Evolutionary conservation across 257 asterid genomes (phyloP).

Genomic region (Ajuga chamaepitys): DNA sequence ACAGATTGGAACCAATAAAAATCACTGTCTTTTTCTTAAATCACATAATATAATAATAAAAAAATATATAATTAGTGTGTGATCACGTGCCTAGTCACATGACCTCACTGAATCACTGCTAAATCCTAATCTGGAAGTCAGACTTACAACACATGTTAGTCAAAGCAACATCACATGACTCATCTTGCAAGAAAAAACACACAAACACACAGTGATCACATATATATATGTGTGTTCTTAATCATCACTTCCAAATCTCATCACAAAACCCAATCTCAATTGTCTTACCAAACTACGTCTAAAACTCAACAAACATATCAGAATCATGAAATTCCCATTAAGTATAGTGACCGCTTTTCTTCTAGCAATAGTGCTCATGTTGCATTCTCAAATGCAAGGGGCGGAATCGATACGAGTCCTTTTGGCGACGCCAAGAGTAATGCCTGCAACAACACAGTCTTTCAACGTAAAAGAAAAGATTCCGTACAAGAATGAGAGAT

Average conservation of each 20-base stretch:
- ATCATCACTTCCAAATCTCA: constrained; percentile 1
- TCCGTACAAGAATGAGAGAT: constrained; percentile 42
- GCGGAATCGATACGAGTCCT: constrained; percentile 28
- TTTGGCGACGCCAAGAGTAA: background rate
- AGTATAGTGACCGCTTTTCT: constrained; percentile 24
- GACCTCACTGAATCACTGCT: constrained; percentile 29
- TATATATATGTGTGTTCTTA: constrained; percentile 10
- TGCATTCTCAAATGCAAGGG: constrained; percentile 25
- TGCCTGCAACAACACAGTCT: constrained; percentile 21
- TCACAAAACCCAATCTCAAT: background rate
- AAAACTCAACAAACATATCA: background rate
- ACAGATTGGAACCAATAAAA: constrained; percentile 21
- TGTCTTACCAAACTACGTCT: background rate
- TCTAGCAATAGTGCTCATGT: constrained; percentile 34
- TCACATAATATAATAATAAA: constrained; percentile 9
- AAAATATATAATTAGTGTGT: constrained; percentile 12
- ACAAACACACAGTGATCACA: background rate
- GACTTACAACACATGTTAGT: constrained; percentile 40
- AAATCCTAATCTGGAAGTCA: constrained; percentile 40
- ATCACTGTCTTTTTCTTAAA: constrained; percentile 10
- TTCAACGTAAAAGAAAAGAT: constrained; percentile 24
- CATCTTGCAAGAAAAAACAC: constrained; percentile 18
- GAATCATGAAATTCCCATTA: constrained; percentile 25
- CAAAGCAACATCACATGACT: constrained; percentile 58
- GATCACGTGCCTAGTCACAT: constrained; percentile 54